Percentiles rank a stretch among this genome's conserved stretches.
Evolutionary conservation across 495 filamentous ascomycete species (phyloP).

Genomic region (Hyphodiscus hymeniophilus): DNA sequence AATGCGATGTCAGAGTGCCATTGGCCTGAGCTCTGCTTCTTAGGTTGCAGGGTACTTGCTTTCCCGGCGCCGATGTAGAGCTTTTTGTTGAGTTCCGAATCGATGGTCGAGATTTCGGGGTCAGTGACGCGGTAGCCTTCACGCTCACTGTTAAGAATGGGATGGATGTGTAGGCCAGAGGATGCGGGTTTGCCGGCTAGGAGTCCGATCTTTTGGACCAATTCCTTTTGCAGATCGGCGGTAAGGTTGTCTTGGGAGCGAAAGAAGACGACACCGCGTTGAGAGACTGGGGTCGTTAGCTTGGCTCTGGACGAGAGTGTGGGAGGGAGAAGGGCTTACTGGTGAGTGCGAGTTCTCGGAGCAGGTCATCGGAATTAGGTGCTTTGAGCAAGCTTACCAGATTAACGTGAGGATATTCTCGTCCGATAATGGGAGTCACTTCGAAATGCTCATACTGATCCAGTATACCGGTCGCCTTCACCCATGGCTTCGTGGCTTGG

Average conservation of each 20-base stretch:
- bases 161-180: conserved; percentile 68
- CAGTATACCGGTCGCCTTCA: conserved; percentile 35
- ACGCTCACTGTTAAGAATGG: conserved; percentile 53
- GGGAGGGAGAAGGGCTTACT: conserved; percentile 42
- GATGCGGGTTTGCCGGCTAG: conserved; percentile 57
- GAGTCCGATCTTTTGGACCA: conserved; percentile 56
- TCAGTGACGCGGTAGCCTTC: conserved; percentile 49
- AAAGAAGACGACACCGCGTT: conserved; percentile 77
- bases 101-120: conserved; percentile 68
- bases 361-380: conserved; percentile 55
- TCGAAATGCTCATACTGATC: conserved; percentile 54
- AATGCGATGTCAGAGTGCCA: conserved; percentile 68
- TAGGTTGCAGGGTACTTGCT: conserved; percentile 2
- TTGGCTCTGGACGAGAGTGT: neutral
- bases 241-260: conserved; percentile 62
- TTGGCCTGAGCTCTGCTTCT: conserved; percentile 33
- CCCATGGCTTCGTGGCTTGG: conserved; percentile 14
- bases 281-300: conserved; percentile 49
- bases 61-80: conserved; percentile 36
- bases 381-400: conserved; percentile 52
- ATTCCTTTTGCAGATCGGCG: conserved; percentile 58
- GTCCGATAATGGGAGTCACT: conserved; percentile 59
- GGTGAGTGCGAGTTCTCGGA: conserved; percentile 59
- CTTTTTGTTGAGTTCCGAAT: conserved; percentile 47
- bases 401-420: conserved; percentile 51